A percentile compares a stretch with the other conserved stretches of the same genome.
Evolutionary conservation across 2,329 filamentous ascomycete species (phyloP).

Genomic region (Calonectria leucothoes): DNA sequence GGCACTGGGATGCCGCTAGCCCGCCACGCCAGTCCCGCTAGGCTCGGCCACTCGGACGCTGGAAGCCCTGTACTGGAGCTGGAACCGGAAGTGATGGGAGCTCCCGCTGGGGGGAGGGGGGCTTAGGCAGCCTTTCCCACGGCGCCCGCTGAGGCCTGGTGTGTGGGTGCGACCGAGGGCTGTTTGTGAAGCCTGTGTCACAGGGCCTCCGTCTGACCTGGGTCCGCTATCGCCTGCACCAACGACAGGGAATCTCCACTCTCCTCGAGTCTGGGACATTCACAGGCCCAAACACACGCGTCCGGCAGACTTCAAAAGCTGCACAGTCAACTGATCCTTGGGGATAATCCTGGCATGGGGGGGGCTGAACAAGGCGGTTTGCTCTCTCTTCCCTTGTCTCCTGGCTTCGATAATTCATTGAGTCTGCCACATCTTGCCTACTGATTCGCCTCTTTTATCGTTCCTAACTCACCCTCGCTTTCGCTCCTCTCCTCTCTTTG

Average conservation of each 20-base stretch:
- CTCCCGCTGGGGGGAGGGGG: neutral
- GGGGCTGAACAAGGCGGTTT: constrained; percentile 10
- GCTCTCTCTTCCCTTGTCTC: constrained; percentile 8
- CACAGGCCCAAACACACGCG: neutral
- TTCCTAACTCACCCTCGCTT: neutral
- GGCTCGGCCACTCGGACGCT: constrained; percentile 8
- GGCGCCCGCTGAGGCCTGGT: neutral
- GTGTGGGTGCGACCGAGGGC: neutral
- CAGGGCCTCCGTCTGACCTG: neutral
- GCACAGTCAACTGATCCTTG: neutral
- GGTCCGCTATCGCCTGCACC: constrained; percentile 5
- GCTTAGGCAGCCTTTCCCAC: neutral
- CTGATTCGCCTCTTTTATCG: neutral
- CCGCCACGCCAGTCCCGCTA: constrained; percentile 10
- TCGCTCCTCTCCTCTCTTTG: neutral
- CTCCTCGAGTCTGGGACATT: neutral
- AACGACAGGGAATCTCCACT: neutral
- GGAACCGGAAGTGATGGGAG: constrained; percentile 9
- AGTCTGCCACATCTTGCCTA: constrained; percentile 4
- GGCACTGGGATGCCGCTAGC: constrained; percentile 21
- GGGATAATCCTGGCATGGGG: constrained; percentile 10
- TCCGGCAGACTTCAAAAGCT: neutral
- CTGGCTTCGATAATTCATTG: neutral
- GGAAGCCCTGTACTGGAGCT: constrained; percentile 1
- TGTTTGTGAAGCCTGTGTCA: neutral